Base-by-base conservation (phyloP, 176 grass and related monocot genomes). In the Hyparrhenia diplandra region DNA sequence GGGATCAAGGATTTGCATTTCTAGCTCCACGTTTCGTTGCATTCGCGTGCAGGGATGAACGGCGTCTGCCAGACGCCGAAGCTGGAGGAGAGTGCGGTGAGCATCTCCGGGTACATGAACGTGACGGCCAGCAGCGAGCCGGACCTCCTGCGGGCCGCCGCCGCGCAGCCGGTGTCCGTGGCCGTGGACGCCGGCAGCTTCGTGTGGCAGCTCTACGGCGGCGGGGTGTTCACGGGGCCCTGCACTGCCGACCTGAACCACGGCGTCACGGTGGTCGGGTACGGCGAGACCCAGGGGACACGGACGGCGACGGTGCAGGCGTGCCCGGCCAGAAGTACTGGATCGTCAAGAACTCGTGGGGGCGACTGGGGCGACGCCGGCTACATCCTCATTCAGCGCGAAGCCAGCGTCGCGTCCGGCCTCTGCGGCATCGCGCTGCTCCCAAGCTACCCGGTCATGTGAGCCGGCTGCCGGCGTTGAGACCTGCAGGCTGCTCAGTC, bases 301-400 rank as follows among this genome's bases (percentile, higher is more conserved):
- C 2, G 32, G 75, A 49, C 54, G 72, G 23, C 30, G 5, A 64
- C 14, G 70, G 37, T 8, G 36, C 5, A 71, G 5, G 41, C 18
- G 20, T 13, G 5, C 9, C 24, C 34, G 61, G 58, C 14, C 75
- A 42, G 7, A 89, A 90, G 60, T 93, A 89, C 80, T 89, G 88
- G 91, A 88, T 90, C 47, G 82, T 86, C 14, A 92, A 88, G 76
- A 96, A 92, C 71, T 92, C 93, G 43, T 96, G 90, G 93, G 88
- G 90, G 1, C 3, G 74, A 71, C 13, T 96, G 93, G 93, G 93
- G 93, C 42, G 85, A 84, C 1, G 75, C 29, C 63, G 93, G 93
- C 21, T 96, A 92, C 85, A 83, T 92, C 13, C 46, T 43, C 21
- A 47, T 92, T 77, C 77, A 83, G 39, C 85, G 82, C 34, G 81